These are phyloP conservation scores for Chytriomyces sp. DNA, from an alignment of 192 early-diverging fungal genomes.

Conservation along the genomic window DNA sequence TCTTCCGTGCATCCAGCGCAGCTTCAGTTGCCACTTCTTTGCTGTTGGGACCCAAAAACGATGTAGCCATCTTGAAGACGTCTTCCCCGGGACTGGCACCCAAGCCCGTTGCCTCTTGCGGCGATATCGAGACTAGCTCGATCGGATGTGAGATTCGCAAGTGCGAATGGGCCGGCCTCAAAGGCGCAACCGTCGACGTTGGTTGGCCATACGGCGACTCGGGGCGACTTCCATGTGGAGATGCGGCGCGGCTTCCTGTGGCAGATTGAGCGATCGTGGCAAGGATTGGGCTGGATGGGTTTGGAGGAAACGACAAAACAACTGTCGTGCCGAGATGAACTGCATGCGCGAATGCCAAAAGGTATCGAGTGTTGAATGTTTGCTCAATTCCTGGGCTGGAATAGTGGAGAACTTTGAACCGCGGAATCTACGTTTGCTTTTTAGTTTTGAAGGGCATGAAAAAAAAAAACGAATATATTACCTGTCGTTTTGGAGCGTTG, in stretches of 20 bases:
- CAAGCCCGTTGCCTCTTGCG: background rate
- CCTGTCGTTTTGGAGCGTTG: constrained; percentile 7
- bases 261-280: background rate
- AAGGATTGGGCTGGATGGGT: constrained; percentile 16
- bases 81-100: background rate
- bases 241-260: constrained; percentile 10
- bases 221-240: constrained; percentile 10
- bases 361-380: constrained; percentile 42
- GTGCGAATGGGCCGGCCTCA: constrained; percentile 26
- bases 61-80: background rate
- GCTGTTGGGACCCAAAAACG: background rate
- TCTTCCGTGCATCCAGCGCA: constrained; percentile 6
- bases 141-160: constrained; percentile 39
- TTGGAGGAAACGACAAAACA: constrained; percentile 34
- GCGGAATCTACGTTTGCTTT: constrained; percentile 27
- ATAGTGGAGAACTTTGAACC: constrained; percentile 43
- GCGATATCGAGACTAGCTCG: constrained; percentile 21
- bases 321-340: constrained; percentile 41
- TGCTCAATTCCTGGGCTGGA: constrained; percentile 21
- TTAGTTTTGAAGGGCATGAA: too few relatives aligned
- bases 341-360: constrained; percentile 40
- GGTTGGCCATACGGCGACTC: constrained; percentile 3
- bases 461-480: background rate
- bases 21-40: background rate
- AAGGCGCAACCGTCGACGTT: constrained; percentile 8